These are phyloP conservation scores for Tolypocladium cylindrosporum DNA, from an alignment of 2,329 filamentous ascomycete genomes.

Conservation along the genomic window DNA sequence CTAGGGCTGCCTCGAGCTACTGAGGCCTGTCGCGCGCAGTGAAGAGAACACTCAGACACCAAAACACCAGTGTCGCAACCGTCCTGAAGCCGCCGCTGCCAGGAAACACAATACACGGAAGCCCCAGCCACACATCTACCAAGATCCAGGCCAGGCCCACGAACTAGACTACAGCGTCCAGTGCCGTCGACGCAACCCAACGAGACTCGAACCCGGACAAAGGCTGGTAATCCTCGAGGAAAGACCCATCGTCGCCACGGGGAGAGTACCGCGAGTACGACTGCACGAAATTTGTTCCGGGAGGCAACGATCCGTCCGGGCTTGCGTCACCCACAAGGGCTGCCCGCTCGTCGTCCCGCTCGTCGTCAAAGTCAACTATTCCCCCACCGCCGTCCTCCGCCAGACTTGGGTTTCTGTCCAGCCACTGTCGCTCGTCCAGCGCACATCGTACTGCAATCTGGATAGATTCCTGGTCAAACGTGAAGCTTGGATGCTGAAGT, in stretches of 20 bases:
- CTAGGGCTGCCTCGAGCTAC: neutral
- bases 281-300: conserved; percentile 15
- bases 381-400: conserved; percentile 25
- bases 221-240: conserved; percentile 17
- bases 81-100: neutral
- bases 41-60: neutral
- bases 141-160: neutral
- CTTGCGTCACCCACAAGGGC: conserved; percentile 24
- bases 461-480: conserved; percentile 34
- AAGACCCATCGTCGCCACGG: conserved; percentile 28
- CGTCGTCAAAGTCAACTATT: conserved; percentile 30
- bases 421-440: conserved; percentile 26
- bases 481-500: conserved; percentile 29
- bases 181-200: conserved; percentile 6
- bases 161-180: neutral
- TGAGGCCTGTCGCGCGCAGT: neutral
- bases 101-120: neutral
- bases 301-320: conserved; percentile 23
- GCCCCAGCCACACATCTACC: neutral
- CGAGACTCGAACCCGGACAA: conserved; percentile 10
- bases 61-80: neutral
- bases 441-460: conserved; percentile 26
- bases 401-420: conserved; percentile 18
- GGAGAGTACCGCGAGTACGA: conserved; percentile 27
- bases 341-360: conserved; percentile 20